phyloP scores from a whole-genome alignment of 2,329 filamentous ascomycete genomes.

The Colletotrichum musae region DNA sequence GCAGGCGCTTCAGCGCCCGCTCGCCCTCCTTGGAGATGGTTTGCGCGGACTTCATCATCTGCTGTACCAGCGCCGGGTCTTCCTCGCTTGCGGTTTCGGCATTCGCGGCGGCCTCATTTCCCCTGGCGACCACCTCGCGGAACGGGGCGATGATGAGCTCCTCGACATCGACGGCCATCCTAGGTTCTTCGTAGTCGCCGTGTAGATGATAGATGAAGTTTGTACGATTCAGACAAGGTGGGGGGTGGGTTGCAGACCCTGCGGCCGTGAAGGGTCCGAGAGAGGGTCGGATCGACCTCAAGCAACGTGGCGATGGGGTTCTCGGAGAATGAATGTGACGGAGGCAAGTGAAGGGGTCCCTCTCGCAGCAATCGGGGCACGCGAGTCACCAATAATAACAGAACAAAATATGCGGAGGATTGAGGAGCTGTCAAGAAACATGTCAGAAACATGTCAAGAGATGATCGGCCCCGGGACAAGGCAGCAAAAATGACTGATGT shows the following conservation, averaged over 20 bases:
- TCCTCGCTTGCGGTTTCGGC: constrained; percentile 47
- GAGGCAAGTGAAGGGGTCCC: background rate
- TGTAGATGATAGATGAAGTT: background rate
- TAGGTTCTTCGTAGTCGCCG: background rate
- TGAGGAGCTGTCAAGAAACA: no score
- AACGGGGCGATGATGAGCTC: constrained; percentile 49
- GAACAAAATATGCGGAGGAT: background rate
- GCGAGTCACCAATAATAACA: background rate
- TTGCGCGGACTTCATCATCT: constrained; percentile 52
- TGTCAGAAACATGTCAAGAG: background rate
- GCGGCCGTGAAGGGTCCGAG: background rate
- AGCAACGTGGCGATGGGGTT: constrained; percentile 16
- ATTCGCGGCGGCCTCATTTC: constrained; percentile 53
- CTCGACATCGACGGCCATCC: constrained; percentile 38
- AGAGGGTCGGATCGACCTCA: constrained; percentile 20
- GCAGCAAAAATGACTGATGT: background rate
- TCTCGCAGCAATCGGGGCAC: background rate
- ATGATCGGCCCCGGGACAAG: background rate
- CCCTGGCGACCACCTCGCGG: constrained; percentile 55
- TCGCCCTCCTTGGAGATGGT: constrained; percentile 54
- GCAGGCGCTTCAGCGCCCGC: constrained; percentile 53
- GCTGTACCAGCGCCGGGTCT: constrained; percentile 44
- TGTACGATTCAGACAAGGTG: constrained; percentile 15
- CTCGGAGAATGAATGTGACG: constrained; percentile 1
- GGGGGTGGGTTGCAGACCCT: background rate